Conservation (phyloP, 805 yeast genomes). For the Jamesozyma hellenica region DNA sequence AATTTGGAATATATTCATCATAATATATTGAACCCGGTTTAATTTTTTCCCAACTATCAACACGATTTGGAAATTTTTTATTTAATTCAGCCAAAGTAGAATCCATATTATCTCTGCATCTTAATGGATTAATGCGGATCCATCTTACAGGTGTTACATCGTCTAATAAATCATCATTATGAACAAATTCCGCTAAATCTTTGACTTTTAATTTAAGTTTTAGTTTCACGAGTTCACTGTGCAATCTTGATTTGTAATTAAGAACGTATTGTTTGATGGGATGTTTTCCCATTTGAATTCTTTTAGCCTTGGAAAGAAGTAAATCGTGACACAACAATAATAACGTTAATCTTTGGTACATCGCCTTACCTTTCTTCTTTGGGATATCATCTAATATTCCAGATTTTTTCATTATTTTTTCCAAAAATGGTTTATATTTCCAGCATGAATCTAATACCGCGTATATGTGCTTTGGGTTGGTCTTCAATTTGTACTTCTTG, state of each 20-base stretch:
- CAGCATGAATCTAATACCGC: conserved; percentile 76
- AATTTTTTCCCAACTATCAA: conserved; percentile 34
- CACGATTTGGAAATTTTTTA: conserved; percentile 37
- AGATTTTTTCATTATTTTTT: conserved; percentile 53
- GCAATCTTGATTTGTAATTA: conserved; percentile 67
- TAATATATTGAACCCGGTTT: conserved; percentile 51
- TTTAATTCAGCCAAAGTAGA: conserved; percentile 17
- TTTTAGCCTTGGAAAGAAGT: conserved; percentile 59
- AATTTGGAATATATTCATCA: conserved; percentile 63
- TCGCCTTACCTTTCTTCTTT: conserved; percentile 39
- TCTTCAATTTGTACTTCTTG: conserved; percentile 37
- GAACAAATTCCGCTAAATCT: conserved; percentile 41
- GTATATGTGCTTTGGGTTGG: conserved; percentile 75
- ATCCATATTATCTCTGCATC: conserved; percentile 29
- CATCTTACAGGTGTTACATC: conserved; percentile 70
- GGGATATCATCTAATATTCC: conserved; percentile 43
- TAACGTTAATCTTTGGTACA: conserved; percentile 31
- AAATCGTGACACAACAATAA: conserved; percentile 72
- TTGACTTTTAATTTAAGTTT: conserved; percentile 63
- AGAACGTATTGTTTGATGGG: conserved; percentile 75
- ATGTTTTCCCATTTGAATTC: conserved; percentile 84
- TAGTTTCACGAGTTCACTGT: conserved; percentile 71
- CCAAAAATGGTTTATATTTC: conserved; percentile 56
- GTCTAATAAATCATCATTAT: conserved; percentile 35
- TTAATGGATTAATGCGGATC: conserved; percentile 65